Evolutionary conservation across 768 basidiomycete genomes (phyloP).

Genomic region (Favolaschia claudopus): DNA sequence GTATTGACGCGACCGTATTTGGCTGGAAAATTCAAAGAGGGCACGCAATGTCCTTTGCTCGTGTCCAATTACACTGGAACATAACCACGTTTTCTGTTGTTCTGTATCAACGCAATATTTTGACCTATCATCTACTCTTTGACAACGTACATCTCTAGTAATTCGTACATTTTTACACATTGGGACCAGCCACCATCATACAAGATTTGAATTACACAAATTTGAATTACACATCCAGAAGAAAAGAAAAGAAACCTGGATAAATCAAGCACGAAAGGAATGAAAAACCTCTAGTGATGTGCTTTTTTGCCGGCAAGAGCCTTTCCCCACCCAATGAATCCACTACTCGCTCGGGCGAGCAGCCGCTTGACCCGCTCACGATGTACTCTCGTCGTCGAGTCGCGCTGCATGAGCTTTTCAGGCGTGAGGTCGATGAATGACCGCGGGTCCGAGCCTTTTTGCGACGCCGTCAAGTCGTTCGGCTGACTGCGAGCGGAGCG

Average conservation of each 20-base stretch:
- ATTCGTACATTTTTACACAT: too few relatives aligned
- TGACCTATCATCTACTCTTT: too few relatives aligned
- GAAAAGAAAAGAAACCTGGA: neutral
- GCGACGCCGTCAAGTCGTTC: neutral
- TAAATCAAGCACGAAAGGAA: too few relatives aligned
- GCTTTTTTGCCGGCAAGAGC: constrained; percentile 20
- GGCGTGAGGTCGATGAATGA: constrained; percentile 29
- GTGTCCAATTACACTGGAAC: constrained; percentile 43
- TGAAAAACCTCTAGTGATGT: neutral
- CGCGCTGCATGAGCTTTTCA: constrained; percentile 13
- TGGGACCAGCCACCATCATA: too few relatives aligned
- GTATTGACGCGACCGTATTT: constrained; percentile 74
- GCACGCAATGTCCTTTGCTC: constrained; percentile 68
- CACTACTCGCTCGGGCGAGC: constrained; percentile 24
- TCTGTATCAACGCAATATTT: constrained; percentile 19
- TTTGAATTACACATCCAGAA: constrained; percentile 15
- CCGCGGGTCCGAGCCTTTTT: constrained; percentile 2
- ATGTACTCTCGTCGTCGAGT: constrained; percentile 8
- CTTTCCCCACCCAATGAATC: constrained; percentile 27
- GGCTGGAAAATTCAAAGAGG: constrained; percentile 57
- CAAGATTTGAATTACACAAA: too few relatives aligned
- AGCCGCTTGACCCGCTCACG: constrained; percentile 21
- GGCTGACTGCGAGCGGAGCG: constrained; percentile 21
- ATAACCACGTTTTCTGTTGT: neutral
- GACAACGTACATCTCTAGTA: too few relatives aligned